Evolutionary conservation across 495 filamentous ascomycete species (phyloP).

Genomic region (Aspergillus ostianus): DNA sequence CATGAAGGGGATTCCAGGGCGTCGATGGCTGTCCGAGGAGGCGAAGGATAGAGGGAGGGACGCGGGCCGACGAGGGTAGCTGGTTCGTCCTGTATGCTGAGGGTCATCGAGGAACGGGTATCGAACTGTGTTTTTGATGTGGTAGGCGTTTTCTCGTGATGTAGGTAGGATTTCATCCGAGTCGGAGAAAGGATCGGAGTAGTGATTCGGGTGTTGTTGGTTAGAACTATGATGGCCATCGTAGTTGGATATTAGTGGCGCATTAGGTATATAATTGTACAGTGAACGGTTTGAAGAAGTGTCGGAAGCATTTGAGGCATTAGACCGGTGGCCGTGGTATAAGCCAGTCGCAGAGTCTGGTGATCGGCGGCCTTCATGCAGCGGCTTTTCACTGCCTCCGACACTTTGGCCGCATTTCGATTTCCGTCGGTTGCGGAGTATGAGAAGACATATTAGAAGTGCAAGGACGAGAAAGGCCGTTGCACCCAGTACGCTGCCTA

Average conservation of each 20-base stretch:
- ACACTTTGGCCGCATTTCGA: background rate
- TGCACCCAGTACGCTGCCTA: slow-evolving; percentile 31
- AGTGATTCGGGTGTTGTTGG: background rate
- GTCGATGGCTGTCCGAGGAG: background rate
- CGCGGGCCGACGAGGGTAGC: slow-evolving; percentile 1
- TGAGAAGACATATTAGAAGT: slow-evolving; percentile 20
- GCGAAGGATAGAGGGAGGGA: background rate
- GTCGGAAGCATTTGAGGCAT: slow-evolving; percentile 9
- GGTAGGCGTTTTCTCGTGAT: background rate
- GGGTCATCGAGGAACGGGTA: slow-evolving; percentile 6
- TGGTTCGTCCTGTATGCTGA: background rate
- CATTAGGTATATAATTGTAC: slow-evolving; percentile 6
- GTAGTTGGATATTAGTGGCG: background rate
- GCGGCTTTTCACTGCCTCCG: slow-evolving; percentile 19
- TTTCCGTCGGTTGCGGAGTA: slow-evolving; percentile 23
- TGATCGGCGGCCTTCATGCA: slow-evolving; percentile 13
- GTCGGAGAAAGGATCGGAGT: slow-evolving; percentile 20
- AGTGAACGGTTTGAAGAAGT: slow-evolving; percentile 12
- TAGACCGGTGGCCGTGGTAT: slow-evolving; percentile 13
- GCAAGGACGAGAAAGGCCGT: slow-evolving; percentile 24
- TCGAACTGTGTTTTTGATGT: background rate
- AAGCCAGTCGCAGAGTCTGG: slow-evolving; percentile 11
- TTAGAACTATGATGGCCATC: background rate
- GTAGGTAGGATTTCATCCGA: slow-evolving; percentile 4
- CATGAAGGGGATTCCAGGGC: background rate